phyloP scores from a whole-genome alignment of 192 early-diverging fungal species.

The Gonapodya sp. region DNA sequence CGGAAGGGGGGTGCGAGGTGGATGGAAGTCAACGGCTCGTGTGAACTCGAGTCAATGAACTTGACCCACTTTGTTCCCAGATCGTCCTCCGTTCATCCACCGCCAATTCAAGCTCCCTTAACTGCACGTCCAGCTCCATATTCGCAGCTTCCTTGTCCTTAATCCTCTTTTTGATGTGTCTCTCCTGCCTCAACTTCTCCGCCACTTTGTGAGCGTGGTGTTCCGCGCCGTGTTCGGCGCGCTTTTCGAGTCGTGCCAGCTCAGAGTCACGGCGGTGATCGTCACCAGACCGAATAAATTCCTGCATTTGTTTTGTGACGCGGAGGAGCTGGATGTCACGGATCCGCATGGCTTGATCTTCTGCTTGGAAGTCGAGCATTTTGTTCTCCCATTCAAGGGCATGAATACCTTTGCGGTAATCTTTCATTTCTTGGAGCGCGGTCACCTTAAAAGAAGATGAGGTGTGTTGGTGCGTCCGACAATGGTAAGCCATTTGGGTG shows the following conservation, averaged over 20 bases:
- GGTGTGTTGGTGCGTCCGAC: too few species aligned
- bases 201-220: constrained; percentile 39
- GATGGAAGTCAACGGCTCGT: too few species aligned
- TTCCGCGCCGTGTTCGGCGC: constrained; percentile 31
- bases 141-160: constrained; percentile 36
- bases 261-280: constrained; percentile 39
- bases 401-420: constrained; percentile 51
- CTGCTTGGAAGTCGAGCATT: constrained; percentile 55
- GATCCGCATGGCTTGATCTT: constrained; percentile 39
- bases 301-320: constrained; percentile 56
- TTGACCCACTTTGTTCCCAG: constrained; percentile 24
- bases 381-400: constrained; percentile 57
- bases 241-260: constrained; percentile 38
- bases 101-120: constrained; percentile 21
- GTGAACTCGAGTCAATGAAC: too few species aligned
- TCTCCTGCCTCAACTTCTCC: constrained; percentile 21
- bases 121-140: constrained; percentile 22
- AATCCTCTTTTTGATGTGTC: constrained; percentile 25
- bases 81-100: constrained; percentile 36
- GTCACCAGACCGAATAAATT: constrained; percentile 46
- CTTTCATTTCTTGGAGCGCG: constrained; percentile 52
- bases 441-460: constrained; percentile 26
- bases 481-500: neutral
- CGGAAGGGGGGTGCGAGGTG: too few species aligned
- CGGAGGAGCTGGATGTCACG: constrained; percentile 51